Conservation (phyloP, 23 red algal genomes). For the Gracilaria gracilis region DNA sequence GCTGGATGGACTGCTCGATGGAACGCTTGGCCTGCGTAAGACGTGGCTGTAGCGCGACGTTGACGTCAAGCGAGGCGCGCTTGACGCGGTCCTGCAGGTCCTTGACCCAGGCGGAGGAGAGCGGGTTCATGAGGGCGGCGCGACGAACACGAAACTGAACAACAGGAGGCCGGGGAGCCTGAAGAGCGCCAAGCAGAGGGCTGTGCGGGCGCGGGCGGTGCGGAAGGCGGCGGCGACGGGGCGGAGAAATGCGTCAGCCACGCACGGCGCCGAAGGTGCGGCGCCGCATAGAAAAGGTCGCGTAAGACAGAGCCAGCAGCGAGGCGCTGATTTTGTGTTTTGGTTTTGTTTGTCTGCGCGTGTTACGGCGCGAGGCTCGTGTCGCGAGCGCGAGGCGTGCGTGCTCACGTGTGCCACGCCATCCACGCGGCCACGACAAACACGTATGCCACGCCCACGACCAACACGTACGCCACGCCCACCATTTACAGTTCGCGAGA, state of each 20-base stretch:
- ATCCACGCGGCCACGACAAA: not conserved
- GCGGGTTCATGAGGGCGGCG: slow-evolving; percentile 9
- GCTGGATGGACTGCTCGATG: slow-evolving; percentile 64
- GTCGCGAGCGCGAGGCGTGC: too few species aligned
- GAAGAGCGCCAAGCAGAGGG: too few species aligned
- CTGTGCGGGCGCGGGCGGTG: not conserved
- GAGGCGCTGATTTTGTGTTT: too few species aligned
- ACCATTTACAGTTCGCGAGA: not conserved
- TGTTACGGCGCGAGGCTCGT: too few species aligned
- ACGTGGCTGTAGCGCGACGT: slow-evolving; percentile 73
- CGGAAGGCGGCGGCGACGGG: too few species aligned
- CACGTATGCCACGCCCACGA: not conserved
- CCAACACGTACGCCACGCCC: too few species aligned
- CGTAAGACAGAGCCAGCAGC: too few species aligned
- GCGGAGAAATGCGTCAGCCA: too few species aligned
- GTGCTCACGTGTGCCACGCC: too few species aligned
- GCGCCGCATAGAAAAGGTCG: too few species aligned
- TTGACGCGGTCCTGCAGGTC: slow-evolving; percentile 83
- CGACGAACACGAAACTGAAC: not conserved
- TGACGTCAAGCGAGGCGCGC: slow-evolving; percentile 65
- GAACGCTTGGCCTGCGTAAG: slow-evolving; percentile 73
- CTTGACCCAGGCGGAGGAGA: slow-evolving; percentile 73
- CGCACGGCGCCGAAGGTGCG: too few species aligned
- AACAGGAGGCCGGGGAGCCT: not conserved
- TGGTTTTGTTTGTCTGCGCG: too few species aligned